phyloP scores from a whole-genome alignment of 345 rosid genomes.

The Kandelia obovata region DNA sequence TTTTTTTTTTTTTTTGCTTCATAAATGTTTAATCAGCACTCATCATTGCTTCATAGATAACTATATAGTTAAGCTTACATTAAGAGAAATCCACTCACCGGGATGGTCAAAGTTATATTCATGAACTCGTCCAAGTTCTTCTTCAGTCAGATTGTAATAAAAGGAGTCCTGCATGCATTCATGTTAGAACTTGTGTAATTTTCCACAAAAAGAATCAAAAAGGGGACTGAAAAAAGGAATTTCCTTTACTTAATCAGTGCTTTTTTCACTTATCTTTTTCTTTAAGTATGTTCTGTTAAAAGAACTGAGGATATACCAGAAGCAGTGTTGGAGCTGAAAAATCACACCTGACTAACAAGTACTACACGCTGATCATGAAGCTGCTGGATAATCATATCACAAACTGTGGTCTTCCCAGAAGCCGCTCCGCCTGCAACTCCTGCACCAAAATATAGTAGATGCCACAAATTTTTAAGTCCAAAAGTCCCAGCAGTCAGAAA shows the following conservation, averaged over 20 bases:
- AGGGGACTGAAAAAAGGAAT: neutral
- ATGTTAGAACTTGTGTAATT: conserved; percentile 5
- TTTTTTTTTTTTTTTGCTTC: too few species aligned
- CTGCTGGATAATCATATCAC: conserved; percentile 99
- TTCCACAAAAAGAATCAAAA: neutral
- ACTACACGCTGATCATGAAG: conserved; percentile 99
- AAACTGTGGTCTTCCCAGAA: conserved; percentile 95
- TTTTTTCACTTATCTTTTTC: neutral
- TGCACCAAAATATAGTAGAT: conserved; percentile 15
- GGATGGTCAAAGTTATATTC: conserved; percentile 99
- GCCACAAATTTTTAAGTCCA: neutral
- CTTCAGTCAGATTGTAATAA: conserved; percentile 84
- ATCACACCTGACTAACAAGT: conserved; percentile 79
- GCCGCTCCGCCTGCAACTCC: conserved; percentile 99
- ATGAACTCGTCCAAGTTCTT: conserved; percentile 78
- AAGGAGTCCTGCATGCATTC: conserved; percentile 89
- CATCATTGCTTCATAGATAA: neutral
- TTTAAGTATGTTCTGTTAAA: neutral
- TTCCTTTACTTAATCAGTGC: neutral
- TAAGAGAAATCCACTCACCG: conserved; percentile 56
- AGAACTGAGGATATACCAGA: neutral
- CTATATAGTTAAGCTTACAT: neutral
- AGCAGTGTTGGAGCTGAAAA: neutral
- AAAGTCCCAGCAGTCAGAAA: neutral
- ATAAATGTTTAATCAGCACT: neutral